Evolutionary conservation across 176 grass and related monocot species (phyloP).

Genomic region (Metroxylon sagu): DNA sequence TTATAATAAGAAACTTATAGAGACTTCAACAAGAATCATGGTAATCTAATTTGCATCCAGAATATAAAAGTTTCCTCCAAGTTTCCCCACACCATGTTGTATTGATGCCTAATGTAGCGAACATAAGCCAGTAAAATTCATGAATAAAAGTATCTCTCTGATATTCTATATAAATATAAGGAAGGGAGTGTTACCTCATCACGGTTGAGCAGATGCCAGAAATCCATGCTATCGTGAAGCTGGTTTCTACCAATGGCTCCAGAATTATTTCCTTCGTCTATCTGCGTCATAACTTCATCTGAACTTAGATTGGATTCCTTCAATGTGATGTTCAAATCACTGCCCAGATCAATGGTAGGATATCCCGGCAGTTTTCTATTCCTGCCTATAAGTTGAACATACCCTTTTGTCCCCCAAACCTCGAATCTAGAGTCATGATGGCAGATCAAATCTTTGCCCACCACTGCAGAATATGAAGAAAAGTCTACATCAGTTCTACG

Average conservation of each 20-base stretch:
- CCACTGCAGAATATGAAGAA: slow-evolving; percentile 62
- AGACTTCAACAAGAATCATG: too few species aligned
- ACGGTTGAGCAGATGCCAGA: slow-evolving; percentile 57
- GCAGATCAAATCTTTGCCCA: slow-evolving; percentile 79
- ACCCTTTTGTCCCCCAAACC: slow-evolving; percentile 76
- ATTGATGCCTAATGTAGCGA: too few species aligned
- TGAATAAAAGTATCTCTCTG: too few species aligned
- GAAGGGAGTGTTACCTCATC: slow-evolving; percentile 48
- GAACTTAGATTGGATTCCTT: slow-evolving; percentile 17
- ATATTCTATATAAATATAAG: too few species aligned
- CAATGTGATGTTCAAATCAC: slow-evolving; percentile 26
- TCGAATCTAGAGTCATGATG: slow-evolving; percentile 75
- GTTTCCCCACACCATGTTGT: too few species aligned
- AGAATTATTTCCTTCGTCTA: slow-evolving; percentile 18
- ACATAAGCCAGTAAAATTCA: too few species aligned
- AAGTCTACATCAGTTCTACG: slow-evolving; percentile 86
- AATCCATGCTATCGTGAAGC: slow-evolving; percentile 53
- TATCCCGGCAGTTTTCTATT: slow-evolving; percentile 67
- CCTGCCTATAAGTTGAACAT: slow-evolving; percentile 51
- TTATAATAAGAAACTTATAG: too few species aligned
- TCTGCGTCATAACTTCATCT: slow-evolving; percentile 28
- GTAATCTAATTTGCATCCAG: too few species aligned
- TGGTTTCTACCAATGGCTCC: slow-evolving; percentile 21
- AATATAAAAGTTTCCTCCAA: too few species aligned
- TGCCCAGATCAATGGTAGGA: slow-evolving; percentile 23